Evolutionary conservation across 2,329 filamentous ascomycete species (phyloP), one percentile per base, ranked within the genome.

Genomic region (Calonectria naviculata): DNA sequence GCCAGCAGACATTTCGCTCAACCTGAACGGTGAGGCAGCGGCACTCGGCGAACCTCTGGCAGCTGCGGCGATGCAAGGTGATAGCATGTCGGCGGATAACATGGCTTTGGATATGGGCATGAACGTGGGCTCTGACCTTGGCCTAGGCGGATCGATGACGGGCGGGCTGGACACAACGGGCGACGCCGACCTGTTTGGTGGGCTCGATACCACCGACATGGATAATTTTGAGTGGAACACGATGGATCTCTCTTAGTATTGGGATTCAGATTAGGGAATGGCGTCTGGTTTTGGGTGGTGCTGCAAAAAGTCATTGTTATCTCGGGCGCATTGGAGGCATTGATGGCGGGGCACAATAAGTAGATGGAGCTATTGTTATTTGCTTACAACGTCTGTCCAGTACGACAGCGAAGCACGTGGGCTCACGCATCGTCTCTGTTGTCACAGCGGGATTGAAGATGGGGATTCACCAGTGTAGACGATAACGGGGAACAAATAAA

Each of bases 101-200:
- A 78, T 83, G 65, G 86, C 83, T 28, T 83, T 89, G 78, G 86
- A 89, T 67, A 78, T 87, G 70, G 81, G 83, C 38, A 82, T 88
- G 69, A 81, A 78, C 24, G 78, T 81, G 3, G 78, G 79, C 13
- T 82, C 82, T 4, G 83, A 85, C 63, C 66, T 87, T 66, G 83
- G 81, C 9, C 80, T 85, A 5, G 82, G 82, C 4, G 78, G 78
- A 5, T 82, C 84, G 10, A 81, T 79, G 75, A 58, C 63, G 7
- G 82, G 76, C 19, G 81, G 77, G 0, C 67, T 83, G 26, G 81
- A 82, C 42, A 65, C 77, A 2, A 76, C 78, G 17, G 78, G 73
- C n/a, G 85, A 84, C 34, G 84, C 81, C 6, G 81, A 84, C 41
- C 68, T 85, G 69, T 85, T 85, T 76, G 80, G 81, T 5, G 78